These are phyloP conservation scores for Penicillium mononematosum DNA, from an alignment of 495 filamentous ascomycete species.

Conservation along the genomic window DNA sequence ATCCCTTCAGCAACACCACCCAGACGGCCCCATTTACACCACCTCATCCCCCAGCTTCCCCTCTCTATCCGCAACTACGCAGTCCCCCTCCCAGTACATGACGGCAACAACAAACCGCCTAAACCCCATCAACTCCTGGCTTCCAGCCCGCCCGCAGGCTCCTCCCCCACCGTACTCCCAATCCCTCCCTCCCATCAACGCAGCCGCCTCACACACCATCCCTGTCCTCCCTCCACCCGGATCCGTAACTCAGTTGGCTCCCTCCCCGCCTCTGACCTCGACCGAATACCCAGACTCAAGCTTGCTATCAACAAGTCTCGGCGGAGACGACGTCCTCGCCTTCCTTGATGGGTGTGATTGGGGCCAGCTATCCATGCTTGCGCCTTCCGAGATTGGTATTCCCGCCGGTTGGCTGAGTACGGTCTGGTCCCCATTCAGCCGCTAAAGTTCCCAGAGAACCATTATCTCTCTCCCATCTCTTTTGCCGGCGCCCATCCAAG, in stretches of 20 bases:
- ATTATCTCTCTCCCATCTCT: not conserved
- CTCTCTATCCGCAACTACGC: slow-evolving; percentile 32
- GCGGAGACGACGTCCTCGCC: slow-evolving; percentile 48
- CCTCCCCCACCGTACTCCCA: slow-evolving; percentile 43
- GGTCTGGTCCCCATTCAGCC: slow-evolving; percentile 40
- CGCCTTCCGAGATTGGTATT: slow-evolving; percentile 38
- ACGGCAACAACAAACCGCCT: slow-evolving; percentile 37
- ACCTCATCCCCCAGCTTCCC: slow-evolving; percentile 42
- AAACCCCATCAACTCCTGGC: slow-evolving; percentile 45
- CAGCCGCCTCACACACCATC: slow-evolving; percentile 29
- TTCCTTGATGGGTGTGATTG: slow-evolving; percentile 50
- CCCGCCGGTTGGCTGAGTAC: slow-evolving; percentile 44
- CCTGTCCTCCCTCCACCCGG: slow-evolving; percentile 39
- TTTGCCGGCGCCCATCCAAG: not conserved
- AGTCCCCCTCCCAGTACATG: slow-evolving; percentile 36
- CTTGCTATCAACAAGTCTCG: slow-evolving; percentile 39
- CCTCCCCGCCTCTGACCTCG: slow-evolving; percentile 39
- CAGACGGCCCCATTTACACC: slow-evolving; percentile 38
- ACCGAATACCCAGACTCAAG: slow-evolving; percentile 31
- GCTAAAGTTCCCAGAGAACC: slow-evolving; percentile 14
- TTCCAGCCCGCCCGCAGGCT: slow-evolving; percentile 35
- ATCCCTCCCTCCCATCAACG: slow-evolving; percentile 43
- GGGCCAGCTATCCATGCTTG: slow-evolving; percentile 32
- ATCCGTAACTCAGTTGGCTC: slow-evolving; percentile 34
- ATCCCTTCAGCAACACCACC: slow-evolving; percentile 44